Base-by-base conservation (phyloP, 2,329 filamentous ascomycete species). In the Trichoderma aggressivum region DNA sequence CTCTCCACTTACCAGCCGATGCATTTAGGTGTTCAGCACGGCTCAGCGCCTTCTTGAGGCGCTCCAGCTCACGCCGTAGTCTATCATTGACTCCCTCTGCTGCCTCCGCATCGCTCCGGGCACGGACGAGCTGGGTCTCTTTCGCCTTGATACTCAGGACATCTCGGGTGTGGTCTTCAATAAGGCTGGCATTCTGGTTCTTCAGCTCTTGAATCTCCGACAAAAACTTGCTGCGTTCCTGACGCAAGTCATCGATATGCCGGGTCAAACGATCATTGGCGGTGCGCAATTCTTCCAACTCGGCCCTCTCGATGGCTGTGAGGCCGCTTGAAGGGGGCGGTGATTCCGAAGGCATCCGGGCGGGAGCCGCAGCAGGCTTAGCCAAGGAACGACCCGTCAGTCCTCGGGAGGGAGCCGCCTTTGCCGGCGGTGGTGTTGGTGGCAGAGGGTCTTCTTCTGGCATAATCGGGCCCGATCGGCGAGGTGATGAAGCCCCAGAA, bases 121-220 rank as follows among this genome's bases (percentile, higher is more conserved):
- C 94, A 58, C 96, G 91, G 11, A 98, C 95, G 6, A 99, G 87
- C 77, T 99, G 96, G 3, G 96, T 98, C 81, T 99, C 96, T 82
- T 99, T 99, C 16, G 96, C 96, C 81, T 98, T 98, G 83, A 99
- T 97, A 76, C 94, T 96, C 55, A 99, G 86, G 0, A 98, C 94
- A 77, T 99, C 95, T 61, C 95, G 88, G 0, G 96, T 99, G 80
- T 98, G 95, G 77, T 98, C 95, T 81, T 99, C 96, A 73, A 99
- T 99, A 39, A 99, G 86, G 74, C 96, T 92, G 28, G 96, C 96
- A 77, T 99, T 99, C 79, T 98, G 94, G 77, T 97, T 97, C 82
- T 98, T 97, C 34, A 99, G 87, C 81, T 98, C 96, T 75, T 95
- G 92, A 55, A 98, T 91, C 80, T 98, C 94, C 0, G 94, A 96